A percentile compares a stretch with the other conserved stretches of the same genome.
These are phyloP conservation scores for Raphanus hybrid DNA, from an alignment of 441 rosid species.

Conservation along the genomic window DNA sequence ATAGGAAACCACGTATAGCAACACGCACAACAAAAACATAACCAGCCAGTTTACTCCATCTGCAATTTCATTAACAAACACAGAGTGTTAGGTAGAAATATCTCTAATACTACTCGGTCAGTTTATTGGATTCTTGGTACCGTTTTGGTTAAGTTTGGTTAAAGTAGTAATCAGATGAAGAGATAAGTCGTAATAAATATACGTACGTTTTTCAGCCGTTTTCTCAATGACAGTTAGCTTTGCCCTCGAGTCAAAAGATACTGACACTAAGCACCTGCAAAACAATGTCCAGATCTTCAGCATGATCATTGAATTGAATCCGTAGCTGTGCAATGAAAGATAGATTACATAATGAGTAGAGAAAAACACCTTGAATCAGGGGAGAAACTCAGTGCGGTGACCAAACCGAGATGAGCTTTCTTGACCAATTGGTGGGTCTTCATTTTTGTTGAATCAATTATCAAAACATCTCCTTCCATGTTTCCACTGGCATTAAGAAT, in stretches of 20 bases:
- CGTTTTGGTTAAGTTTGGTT: background rate
- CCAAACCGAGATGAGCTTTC: constrained; percentile 88
- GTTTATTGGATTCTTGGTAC: background rate
- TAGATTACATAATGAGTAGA: constrained; percentile 11
- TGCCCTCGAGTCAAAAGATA: constrained; percentile 93
- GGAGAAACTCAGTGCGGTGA: constrained; percentile 80
- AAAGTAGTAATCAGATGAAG: background rate
- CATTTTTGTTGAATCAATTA: constrained; percentile 59
- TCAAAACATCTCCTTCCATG: constrained; percentile 63
- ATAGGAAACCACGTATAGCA: constrained; percentile 32
- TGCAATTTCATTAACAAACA: constrained; percentile 26
- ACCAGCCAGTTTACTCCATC: constrained; percentile 32
- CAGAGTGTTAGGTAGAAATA: background rate
- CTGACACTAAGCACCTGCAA: constrained; percentile 78
- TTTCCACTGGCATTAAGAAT: constrained; percentile 69
- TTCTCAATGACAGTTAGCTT: constrained; percentile 65
- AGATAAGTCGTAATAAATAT: background rate
- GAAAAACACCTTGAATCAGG: constrained; percentile 77
- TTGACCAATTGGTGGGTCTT: constrained; percentile 50
- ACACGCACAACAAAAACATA: constrained; percentile 2
- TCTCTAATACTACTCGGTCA: background rate
- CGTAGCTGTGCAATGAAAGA: background rate
- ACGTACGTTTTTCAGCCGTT: constrained; percentile 33
- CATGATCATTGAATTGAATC: background rate
- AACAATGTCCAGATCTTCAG: constrained; percentile 36